A percentile compares a stretch with the other conserved stretches of the same genome.
Conservation (phyloP, 768 basidiomycete genomes). For the Lentinula sp. region DNA sequence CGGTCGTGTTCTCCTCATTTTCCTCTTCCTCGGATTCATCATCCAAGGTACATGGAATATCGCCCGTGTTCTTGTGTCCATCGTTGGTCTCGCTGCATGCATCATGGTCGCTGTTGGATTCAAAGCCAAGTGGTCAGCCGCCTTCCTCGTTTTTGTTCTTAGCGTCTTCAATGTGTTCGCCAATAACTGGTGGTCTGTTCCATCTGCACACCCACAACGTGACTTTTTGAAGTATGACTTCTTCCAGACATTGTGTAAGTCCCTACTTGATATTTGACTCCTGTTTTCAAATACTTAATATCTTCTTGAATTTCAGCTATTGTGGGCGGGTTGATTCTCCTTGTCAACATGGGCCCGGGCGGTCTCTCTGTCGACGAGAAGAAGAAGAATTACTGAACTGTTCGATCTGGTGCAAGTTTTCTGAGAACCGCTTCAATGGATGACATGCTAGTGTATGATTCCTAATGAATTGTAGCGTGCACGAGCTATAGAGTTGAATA, state of each 20-base stretch:
- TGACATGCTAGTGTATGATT: not conserved
- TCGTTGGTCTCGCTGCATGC: constrained; percentile 89
- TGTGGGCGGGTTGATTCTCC: constrained; percentile 92
- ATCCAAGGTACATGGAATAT: constrained; percentile 90
- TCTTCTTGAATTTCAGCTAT: constrained; percentile 45
- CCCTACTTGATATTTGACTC: not conserved
- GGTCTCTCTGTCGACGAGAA: constrained; percentile 98
- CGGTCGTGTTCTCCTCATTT: constrained; percentile 94
- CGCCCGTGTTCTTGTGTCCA: constrained; percentile 78
- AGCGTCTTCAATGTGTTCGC: constrained; percentile 96
- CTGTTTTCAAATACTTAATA: not conserved
- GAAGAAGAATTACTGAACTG: constrained; percentile 82
- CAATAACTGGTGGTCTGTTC: constrained; percentile 98
- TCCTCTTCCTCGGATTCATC: constrained; percentile 98
- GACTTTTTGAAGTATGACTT: constrained; percentile 99
- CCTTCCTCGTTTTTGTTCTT: constrained; percentile 88
- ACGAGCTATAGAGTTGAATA: not conserved
- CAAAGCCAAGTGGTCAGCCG: constrained; percentile 98
- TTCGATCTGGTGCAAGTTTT: not conserved
- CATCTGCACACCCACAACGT: constrained; percentile 87
- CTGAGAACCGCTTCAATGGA: not conserved
- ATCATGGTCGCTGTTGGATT: constrained; percentile 97
- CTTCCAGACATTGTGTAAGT: constrained; percentile 88
- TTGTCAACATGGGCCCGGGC: constrained; percentile 98
- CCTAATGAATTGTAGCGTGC: not conserved